Conservation (phyloP, 2,329 filamentous ascomycete species). For the Fusarium caatingaense region DNA sequence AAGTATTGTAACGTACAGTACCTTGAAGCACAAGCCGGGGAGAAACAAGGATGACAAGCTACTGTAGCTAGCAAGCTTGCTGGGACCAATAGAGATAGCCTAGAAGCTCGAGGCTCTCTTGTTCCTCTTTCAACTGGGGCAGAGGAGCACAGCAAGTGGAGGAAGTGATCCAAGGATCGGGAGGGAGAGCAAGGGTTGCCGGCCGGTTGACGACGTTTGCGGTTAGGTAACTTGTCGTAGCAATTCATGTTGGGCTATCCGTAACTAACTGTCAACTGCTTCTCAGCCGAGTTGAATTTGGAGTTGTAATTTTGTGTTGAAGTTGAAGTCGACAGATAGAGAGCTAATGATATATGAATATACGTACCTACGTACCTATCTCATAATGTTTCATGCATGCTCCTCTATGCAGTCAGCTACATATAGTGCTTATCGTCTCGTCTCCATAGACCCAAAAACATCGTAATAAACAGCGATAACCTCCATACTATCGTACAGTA, state of each 20-base stretch:
- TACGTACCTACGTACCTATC: neutral
- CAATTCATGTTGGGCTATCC: conserved; percentile 25
- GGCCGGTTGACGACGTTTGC: conserved; percentile 39
- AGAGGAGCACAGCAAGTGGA: conserved; percentile 31
- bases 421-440: neutral
- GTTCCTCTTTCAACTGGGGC: neutral
- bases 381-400: neutral
- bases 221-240: conserved; percentile 34
- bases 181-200: conserved; percentile 29
- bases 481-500: neutral
- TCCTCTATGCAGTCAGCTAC: neutral
- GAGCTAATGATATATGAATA: neutral
- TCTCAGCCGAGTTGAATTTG: neutral
- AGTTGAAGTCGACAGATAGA: neutral
- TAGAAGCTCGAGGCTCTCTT: conserved; percentile 4
- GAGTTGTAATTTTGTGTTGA: neutral
- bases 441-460: neutral
- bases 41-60: conserved; percentile 7
- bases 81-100: conserved; percentile 2
- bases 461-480: neutral
- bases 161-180: conserved; percentile 26
- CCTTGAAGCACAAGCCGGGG: conserved; percentile 8
- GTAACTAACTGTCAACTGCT: conserved; percentile 14
- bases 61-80: conserved; percentile 2
- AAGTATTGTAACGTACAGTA: neutral